A percentile compares a stretch with the other conserved stretches of the same genome.
Evolutionary conservation across 1,284 basidiomycete species (phyloP).

Genomic region (Tilletiaria anomala): DNA sequence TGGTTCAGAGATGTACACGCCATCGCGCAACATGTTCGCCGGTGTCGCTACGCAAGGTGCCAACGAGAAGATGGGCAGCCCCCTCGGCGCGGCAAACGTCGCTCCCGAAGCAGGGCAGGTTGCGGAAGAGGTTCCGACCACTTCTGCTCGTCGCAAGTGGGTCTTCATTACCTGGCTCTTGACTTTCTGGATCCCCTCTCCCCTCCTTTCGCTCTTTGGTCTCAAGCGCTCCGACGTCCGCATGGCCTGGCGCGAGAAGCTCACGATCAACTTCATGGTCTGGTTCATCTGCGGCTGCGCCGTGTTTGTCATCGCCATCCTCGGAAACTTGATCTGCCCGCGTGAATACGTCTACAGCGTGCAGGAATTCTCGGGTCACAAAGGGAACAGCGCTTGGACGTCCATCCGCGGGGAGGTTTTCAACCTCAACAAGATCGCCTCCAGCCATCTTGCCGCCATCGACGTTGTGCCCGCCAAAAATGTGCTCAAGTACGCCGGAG

Average conservation of each 20-base stretch:
- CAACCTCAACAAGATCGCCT: constrained; percentile 46
- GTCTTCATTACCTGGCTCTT: constrained; percentile 74
- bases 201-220: constrained; percentile 56
- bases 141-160: constrained; percentile 67
- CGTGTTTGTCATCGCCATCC: constrained; percentile 79
- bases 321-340: constrained; percentile 82
- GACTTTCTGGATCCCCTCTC: constrained; percentile 77
- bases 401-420: constrained; percentile 86
- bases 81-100: constrained; percentile 5
- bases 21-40: constrained; percentile 80
- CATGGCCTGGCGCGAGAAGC: constrained; percentile 94
- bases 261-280: constrained; percentile 80
- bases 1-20: constrained; percentile 52
- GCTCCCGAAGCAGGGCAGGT: constrained; percentile 48
- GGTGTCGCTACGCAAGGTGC: constrained; percentile 50
- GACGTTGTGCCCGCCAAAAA: constrained; percentile 59
- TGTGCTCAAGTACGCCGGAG: constrained; percentile 70
- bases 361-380: constrained; percentile 61
- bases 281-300: constrained; percentile 81
- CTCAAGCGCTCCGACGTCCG: constrained; percentile 89
- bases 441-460: constrained; percentile 53
- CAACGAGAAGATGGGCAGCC: constrained; percentile 21
- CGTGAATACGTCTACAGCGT: constrained; percentile 77
- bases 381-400: constrained; percentile 58
- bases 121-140: constrained; percentile 69